These are phyloP conservation scores for Diaporthe sp. DNA, from an alignment of 2,329 filamentous ascomycete genomes.

Conservation along the genomic window DNA sequence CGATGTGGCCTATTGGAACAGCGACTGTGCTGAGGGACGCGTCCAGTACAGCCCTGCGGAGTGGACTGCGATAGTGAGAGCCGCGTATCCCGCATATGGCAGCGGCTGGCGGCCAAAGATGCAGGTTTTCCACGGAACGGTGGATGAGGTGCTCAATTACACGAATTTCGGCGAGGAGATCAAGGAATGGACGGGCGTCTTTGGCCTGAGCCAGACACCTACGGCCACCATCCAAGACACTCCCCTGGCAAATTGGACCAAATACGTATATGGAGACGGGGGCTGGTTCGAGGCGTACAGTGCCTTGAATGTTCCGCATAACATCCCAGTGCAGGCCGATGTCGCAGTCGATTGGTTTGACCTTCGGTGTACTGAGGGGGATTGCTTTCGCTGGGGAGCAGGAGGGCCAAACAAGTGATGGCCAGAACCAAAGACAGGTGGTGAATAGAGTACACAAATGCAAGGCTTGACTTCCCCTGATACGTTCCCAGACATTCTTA, in stretches of 20 bases:
- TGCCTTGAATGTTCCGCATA: slow-evolving; percentile 50
- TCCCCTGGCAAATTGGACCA: slow-evolving; percentile 50
- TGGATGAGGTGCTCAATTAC: slow-evolving; percentile 61
- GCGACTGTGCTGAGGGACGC: slow-evolving; percentile 61
- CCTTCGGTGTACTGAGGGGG: slow-evolving; percentile 43
- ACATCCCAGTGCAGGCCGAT: slow-evolving; percentile 51
- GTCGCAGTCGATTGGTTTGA: slow-evolving; percentile 51
- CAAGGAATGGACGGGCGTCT: slow-evolving; percentile 62
- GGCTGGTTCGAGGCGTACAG: slow-evolving; percentile 54
- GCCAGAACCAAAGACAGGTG: too few relatives aligned
- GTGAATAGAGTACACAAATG: not conserved
- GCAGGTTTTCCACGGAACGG: slow-evolving; percentile 67
- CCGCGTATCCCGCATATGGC: slow-evolving; percentile 60
- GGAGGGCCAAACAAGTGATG: slow-evolving; percentile 33
- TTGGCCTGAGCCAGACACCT: slow-evolving; percentile 46
- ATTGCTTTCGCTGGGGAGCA: slow-evolving; percentile 51
- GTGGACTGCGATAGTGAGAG: slow-evolving; percentile 49
- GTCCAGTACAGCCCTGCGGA: slow-evolving; percentile 47
- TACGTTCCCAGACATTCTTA: not conserved
- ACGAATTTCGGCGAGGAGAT: slow-evolving; percentile 64
- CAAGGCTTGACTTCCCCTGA: not conserved
- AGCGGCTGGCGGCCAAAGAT: slow-evolving; percentile 62
- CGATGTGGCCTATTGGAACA: slow-evolving; percentile 59
- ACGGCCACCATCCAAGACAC: slow-evolving; percentile 43
- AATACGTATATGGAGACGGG: slow-evolving; percentile 46